Conservation (phyloP, 768 basidiomycete species). For the Hypholoma fasciculare region DNA sequence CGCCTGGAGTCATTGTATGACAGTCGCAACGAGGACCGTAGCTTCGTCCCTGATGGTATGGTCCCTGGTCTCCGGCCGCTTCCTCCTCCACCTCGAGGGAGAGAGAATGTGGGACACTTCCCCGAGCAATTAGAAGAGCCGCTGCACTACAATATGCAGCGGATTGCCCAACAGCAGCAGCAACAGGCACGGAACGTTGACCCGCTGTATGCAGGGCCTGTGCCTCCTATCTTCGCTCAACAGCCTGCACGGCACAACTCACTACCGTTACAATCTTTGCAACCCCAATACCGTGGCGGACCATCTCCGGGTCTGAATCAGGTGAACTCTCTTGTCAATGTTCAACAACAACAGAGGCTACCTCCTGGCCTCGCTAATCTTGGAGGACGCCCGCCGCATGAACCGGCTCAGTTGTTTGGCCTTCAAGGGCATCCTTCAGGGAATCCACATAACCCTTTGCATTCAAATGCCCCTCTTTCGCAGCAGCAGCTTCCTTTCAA, state of each 20-base stretch:
- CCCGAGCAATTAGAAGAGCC: conserved; percentile 63
- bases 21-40: conserved; percentile 71
- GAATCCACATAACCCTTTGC: conserved; percentile 45
- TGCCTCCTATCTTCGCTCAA: conserved; percentile 50
- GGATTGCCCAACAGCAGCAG: conserved; percentile 48
- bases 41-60: conserved; percentile 82
- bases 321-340: conserved; percentile 43
- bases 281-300: conserved; percentile 66
- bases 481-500: conserved; percentile 50
- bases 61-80: conserved; percentile 79
- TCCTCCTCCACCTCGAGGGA: conserved; percentile 60
- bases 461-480: conserved; percentile 37
- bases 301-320: conserved; percentile 60
- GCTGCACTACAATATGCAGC: conserved; percentile 61
- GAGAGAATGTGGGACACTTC: conserved; percentile 54
- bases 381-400: conserved; percentile 80
- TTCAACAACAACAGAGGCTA: conserved; percentile 57
- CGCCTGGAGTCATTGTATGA: conserved; percentile 74
- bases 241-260: conserved; percentile 53
- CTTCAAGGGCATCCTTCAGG: conserved; percentile 45
- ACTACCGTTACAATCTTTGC: conserved; percentile 59
- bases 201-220: conserved; percentile 53
- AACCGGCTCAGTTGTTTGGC: conserved; percentile 65
- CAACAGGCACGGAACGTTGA: conserved; percentile 53
- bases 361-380: conserved; percentile 83